phyloP scores from a whole-genome alignment of 2,329 filamentous ascomycete species.

The Aspergillus carbonarius region DNA sequence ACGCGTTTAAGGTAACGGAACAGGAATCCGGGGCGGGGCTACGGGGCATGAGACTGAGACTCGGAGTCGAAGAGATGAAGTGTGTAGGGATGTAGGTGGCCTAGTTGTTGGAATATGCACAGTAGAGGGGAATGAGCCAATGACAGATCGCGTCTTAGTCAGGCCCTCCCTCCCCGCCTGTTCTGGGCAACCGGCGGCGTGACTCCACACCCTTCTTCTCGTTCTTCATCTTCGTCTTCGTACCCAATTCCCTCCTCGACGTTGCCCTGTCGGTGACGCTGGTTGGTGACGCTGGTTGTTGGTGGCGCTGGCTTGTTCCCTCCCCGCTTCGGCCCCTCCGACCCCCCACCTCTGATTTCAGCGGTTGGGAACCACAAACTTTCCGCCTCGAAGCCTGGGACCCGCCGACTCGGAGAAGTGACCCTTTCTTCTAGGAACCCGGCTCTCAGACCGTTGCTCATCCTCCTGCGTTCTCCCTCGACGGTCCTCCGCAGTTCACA shows the following conservation, averaged over 20 bases:
- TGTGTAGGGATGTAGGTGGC: too few relatives aligned
- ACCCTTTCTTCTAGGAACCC: neutral
- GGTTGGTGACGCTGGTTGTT: too few relatives aligned
- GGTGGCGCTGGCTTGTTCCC: neutral
- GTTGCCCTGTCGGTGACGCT: too few relatives aligned
- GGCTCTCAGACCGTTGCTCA: too few relatives aligned
- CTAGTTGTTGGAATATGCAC: too few relatives aligned
- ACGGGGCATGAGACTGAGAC: neutral
- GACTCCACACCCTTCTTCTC: neutral
- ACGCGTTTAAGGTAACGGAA: slow-evolving; percentile 28
- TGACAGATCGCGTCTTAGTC: neutral
- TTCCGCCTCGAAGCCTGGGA: too few relatives aligned
- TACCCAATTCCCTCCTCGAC: too few relatives aligned
- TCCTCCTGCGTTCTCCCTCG: too few relatives aligned
- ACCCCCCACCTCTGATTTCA: neutral
- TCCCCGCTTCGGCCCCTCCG: neutral
- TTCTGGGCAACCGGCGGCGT: neutral
- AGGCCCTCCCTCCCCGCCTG: neutral
- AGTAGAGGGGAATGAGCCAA: neutral
- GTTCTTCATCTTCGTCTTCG: too few relatives aligned
- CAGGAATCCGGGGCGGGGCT: neutral
- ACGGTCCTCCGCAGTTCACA: neutral
- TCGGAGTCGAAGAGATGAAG: too few relatives aligned
- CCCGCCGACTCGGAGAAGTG: neutral
- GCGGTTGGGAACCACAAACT: too few relatives aligned